Percentiles rank a stretch among this genome's conserved stretches.
phyloP scores from a whole-genome alignment of 2,329 filamentous ascomycete species.

The Dryadomyces quercivorus region DNA sequence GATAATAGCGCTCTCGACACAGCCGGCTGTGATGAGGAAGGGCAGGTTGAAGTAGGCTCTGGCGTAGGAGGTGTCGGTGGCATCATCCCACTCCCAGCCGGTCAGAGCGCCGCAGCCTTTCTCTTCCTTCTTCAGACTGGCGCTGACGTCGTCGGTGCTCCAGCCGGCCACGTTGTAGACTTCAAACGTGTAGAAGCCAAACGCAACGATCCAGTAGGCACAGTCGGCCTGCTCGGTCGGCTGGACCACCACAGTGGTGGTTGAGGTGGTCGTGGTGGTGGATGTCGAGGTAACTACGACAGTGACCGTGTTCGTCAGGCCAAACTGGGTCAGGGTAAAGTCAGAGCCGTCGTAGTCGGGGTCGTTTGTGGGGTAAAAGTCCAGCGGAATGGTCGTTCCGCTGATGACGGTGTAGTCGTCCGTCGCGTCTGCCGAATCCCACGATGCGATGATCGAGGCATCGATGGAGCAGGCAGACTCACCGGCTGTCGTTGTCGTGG shows the following conservation, averaged over 20 bases:
- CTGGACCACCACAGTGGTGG: neutral
- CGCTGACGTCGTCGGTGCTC: neutral
- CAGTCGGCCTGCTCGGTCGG: neutral
- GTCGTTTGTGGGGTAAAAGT: neutral
- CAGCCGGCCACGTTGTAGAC: neutral
- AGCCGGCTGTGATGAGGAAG: neutral
- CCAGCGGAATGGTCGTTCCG: neutral
- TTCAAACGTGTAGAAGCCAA: neutral
- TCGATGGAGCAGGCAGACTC: neutral
- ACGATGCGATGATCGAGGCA: neutral
- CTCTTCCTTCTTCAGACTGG: neutral
- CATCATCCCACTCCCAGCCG: neutral
- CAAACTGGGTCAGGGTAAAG: neutral
- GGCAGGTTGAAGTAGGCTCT: slow-evolving; percentile 8
- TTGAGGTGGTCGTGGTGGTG: neutral
- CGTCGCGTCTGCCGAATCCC: neutral
- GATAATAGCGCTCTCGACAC: neutral
- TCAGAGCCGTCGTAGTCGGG: neutral
- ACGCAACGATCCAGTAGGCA: neutral
- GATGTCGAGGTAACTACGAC: neutral
- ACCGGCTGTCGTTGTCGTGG: neutral
- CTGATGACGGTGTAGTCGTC: neutral
- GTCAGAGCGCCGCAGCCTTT: neutral
- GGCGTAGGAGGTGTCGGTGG: neutral
- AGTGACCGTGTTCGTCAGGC: neutral